A percentile compares a stretch with the other conserved stretches of the same genome.
These are phyloP conservation scores for Scheffersomyces insectosa DNA, from an alignment of 1,139 yeast species.

Conservation along the genomic window DNA sequence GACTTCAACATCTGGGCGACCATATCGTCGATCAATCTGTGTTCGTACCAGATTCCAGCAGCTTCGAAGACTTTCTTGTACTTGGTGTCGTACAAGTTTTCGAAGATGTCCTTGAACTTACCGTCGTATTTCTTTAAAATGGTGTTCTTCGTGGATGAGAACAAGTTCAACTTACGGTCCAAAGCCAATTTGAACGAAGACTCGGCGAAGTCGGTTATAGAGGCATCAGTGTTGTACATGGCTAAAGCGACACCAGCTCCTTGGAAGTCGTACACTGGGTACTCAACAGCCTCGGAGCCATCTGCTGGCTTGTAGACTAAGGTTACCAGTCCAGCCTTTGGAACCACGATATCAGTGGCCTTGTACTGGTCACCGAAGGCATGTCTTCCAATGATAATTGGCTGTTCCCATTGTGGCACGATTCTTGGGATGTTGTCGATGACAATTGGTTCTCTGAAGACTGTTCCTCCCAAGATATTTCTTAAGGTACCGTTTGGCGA, in stretches of 20 bases:
- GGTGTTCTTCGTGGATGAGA: conserved; percentile 76
- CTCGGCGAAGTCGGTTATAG: conserved; percentile 77
- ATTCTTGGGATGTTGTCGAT: conserved; percentile 75
- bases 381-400: conserved; percentile 83
- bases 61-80: conserved; percentile 61
- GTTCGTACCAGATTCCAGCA: conserved; percentile 77
- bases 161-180: conserved; percentile 63
- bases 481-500: conserved; percentile 86
- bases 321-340: conserved; percentile 68
- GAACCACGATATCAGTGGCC: conserved; percentile 72
- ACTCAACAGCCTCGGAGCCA: conserved; percentile 50
- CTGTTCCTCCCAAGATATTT: conserved; percentile 81
- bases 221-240: conserved; percentile 82
- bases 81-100: conserved; percentile 57
- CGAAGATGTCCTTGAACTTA: conserved; percentile 77
- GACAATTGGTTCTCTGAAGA: conserved; percentile 80
- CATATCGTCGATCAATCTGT: conserved; percentile 83
- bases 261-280: conserved; percentile 59
- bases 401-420: conserved; percentile 78
- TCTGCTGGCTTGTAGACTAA: conserved; percentile 63
- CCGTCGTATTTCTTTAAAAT: conserved; percentile 83
- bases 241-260: conserved; percentile 76
- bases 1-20: conserved; percentile 88
- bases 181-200: conserved; percentile 77
- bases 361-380: conserved; percentile 86